Percentiles rank a stretch among this genome's conserved stretches.
Conservation (phyloP, 805 yeast species). For the Brettanomyces sp. region DNA sequence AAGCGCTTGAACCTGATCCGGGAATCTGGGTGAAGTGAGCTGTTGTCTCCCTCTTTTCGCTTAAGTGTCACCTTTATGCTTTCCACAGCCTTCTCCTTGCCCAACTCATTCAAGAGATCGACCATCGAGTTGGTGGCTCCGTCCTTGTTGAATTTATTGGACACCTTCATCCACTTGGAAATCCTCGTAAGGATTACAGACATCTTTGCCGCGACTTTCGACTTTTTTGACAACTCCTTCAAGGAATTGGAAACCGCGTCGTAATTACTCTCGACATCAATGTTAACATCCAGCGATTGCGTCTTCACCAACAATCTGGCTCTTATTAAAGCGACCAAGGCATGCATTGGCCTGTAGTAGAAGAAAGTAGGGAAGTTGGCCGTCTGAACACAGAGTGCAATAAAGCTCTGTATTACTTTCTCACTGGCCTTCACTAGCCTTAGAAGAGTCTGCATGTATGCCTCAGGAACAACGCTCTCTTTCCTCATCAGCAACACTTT, state of each 20-base stretch:
- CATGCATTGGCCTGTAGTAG: constrained; percentile 45
- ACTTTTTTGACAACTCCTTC: constrained; percentile 13
- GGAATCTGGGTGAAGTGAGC: constrained; percentile 18
- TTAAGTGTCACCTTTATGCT: constrained; percentile 19
- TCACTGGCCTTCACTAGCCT: constrained; percentile 37
- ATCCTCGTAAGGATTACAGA: constrained; percentile 25
- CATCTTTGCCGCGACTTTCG: constrained; percentile 28
- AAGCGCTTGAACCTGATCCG: constrained; percentile 21
- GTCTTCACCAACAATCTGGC: constrained; percentile 37
- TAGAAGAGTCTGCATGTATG: constrained; percentile 29
- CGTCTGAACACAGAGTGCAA: constrained; percentile 30
- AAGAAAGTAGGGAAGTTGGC: constrained; percentile 39
- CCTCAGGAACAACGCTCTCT: constrained; percentile 20
- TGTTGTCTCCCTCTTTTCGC: constrained; percentile 20
- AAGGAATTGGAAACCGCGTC: constrained; percentile 20
- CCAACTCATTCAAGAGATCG: constrained; percentile 43
- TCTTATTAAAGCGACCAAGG: constrained; percentile 38
- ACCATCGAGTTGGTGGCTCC: constrained; percentile 52
- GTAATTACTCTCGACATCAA: constrained; percentile 24
- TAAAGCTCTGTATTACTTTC: constrained; percentile 36
- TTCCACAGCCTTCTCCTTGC: constrained; percentile 37
- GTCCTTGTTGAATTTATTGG: constrained; percentile 28
- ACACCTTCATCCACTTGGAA: constrained; percentile 31
- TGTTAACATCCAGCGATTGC: constrained; percentile 25
- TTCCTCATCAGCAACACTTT: constrained; percentile 22